Evolutionary conservation across 768 basidiomycete genomes (phyloP).

Genomic region (Pleurotus djamor): DNA sequence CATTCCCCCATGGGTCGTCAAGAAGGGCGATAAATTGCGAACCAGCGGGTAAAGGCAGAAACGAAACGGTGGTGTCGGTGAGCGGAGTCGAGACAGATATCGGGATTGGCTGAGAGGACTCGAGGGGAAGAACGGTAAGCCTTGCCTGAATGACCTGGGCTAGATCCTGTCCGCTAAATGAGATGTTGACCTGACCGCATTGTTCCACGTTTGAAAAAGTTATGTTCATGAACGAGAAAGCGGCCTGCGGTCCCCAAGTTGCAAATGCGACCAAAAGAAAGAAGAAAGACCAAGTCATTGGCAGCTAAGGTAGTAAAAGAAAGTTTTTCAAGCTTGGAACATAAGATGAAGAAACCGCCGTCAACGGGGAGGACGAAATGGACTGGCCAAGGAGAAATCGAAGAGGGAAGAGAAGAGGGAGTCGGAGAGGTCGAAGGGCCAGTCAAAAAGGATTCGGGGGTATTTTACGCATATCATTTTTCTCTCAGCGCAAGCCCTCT

Average conservation of each 20-base stretch:
- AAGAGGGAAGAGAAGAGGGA: slow-evolving; percentile 20
- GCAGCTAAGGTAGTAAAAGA: slow-evolving; percentile 12
- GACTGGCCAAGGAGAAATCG: slow-evolving; percentile 28
- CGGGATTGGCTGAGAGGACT: slow-evolving; percentile 38
- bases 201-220: slow-evolving; percentile 44
- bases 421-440: slow-evolving; percentile 3
- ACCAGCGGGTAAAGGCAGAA: slow-evolving; percentile 48
- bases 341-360: slow-evolving; percentile 12
- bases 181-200: slow-evolving; percentile 48
- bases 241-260: slow-evolving; percentile 37
- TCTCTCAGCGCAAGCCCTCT: background rate
- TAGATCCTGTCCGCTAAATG: slow-evolving; percentile 37
- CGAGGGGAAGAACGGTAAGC: slow-evolving; percentile 53
- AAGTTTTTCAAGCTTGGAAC: slow-evolving; percentile 8
- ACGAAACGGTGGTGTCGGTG: slow-evolving; percentile 37
- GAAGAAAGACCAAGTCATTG: slow-evolving; percentile 13
- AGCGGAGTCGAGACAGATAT: slow-evolving; percentile 40
- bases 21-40: slow-evolving; percentile 55
- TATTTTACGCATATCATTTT: slow-evolving; percentile 3
- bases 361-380: slow-evolving; percentile 19
- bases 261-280: slow-evolving; percentile 26
- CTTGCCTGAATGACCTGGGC: slow-evolving; percentile 27
- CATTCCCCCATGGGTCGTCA: slow-evolving; percentile 40
- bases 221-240: slow-evolving; percentile 34
- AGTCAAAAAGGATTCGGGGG: background rate